Evolutionary conservation across 345 rosid genomes (phyloP).

Genomic region (Gossypium anomalum): DNA sequence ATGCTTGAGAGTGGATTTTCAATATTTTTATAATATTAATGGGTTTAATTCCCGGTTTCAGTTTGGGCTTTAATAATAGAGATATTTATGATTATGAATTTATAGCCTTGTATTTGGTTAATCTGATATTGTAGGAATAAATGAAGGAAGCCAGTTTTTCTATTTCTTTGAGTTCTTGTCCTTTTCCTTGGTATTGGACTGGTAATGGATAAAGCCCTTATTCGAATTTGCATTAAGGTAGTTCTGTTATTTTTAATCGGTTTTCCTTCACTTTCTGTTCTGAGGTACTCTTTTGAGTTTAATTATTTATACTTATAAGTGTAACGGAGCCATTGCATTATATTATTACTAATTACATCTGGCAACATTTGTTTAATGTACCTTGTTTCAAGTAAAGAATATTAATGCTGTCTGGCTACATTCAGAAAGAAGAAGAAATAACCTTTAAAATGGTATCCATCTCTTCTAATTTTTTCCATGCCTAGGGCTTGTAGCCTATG

Average conservation of each 20-base stretch:
- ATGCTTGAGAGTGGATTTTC: constrained; percentile 1
- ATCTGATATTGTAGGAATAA: background rate
- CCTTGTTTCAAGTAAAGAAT: background rate
- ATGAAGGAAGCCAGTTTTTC: background rate
- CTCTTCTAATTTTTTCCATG: background rate
- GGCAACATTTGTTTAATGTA: background rate
- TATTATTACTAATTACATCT: constrained; percentile 1
- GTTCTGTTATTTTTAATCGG: background rate
- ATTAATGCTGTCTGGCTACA: background rate
- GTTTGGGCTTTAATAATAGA: background rate
- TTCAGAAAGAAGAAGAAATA: background rate
- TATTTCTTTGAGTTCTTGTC: background rate
- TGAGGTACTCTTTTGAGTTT: background rate
- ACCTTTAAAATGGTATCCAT: background rate
- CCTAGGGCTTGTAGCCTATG: background rate
- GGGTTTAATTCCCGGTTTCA: background rate
- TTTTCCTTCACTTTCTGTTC: background rate
- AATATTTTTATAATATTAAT: background rate
- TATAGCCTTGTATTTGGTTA: background rate
- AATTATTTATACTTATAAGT: background rate
- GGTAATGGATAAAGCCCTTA: background rate
- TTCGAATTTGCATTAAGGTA: background rate
- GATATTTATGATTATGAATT: background rate
- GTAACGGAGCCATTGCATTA: background rate
- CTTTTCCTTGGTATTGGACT: background rate